Percentiles rank a stretch among this genome's conserved stretches.
phyloP scores from a whole-genome alignment of 2,329 filamentous ascomycete genomes.

The Talaromyces atroroseus region DNA sequence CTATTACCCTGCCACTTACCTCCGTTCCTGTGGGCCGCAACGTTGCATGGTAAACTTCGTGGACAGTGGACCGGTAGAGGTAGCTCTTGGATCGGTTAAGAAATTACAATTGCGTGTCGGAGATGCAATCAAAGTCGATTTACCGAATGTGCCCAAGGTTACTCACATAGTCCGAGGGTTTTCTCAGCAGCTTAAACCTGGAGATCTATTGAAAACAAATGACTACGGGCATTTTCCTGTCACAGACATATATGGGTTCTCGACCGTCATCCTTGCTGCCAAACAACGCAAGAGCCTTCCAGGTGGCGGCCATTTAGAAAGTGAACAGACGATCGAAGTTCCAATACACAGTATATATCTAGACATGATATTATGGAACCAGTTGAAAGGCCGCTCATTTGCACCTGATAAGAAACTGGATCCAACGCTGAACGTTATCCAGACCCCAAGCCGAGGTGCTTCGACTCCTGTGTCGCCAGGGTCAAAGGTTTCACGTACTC shows the following conservation, averaged over 20 bases:
- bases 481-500: slow-evolving; percentile 44
- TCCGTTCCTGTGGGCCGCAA: slow-evolving; percentile 31
- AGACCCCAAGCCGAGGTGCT: slow-evolving; percentile 34
- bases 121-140: slow-evolving; percentile 44
- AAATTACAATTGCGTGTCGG: slow-evolving; percentile 41
- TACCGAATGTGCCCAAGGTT: slow-evolving; percentile 37
- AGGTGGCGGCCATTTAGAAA: slow-evolving; percentile 23
- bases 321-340: slow-evolving; percentile 33
- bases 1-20: slow-evolving; percentile 58
- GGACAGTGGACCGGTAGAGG: slow-evolving; percentile 37
- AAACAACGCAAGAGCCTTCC: slow-evolving; percentile 41
- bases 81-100: slow-evolving; percentile 37
- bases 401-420: slow-evolving; percentile 21
- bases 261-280: slow-evolving; percentile 35
- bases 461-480: slow-evolving; percentile 44
- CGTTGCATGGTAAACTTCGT: slow-evolving; percentile 45
- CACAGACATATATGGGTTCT: slow-evolving; percentile 42
- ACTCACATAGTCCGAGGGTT: slow-evolving; percentile 41
- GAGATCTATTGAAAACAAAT: slow-evolving; percentile 23
- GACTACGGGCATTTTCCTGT: slow-evolving; percentile 22
- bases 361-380: slow-evolving; percentile 43
- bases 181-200: slow-evolving; percentile 27
- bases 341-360: slow-evolving; percentile 43
- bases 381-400: slow-evolving; percentile 38
- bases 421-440: slow-evolving; percentile 19